Conservation (phyloP, 352 stramenopile species). For the Peronosclerospora sorghi region DNA sequence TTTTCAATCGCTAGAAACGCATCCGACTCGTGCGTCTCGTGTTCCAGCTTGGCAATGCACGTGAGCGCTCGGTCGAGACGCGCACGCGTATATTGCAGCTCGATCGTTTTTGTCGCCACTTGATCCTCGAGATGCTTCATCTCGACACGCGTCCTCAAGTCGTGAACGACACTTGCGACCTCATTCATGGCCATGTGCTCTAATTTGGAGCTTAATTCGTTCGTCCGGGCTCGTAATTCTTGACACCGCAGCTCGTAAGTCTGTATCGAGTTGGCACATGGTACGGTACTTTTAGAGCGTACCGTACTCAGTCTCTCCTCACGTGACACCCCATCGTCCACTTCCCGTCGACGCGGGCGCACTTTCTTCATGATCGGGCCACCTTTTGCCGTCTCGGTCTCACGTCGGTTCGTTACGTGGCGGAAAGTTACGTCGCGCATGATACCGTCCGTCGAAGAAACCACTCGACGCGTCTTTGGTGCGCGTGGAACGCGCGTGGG, state of each 20-base stretch:
- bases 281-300: conserved; percentile 6
- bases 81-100: conserved; percentile 9
- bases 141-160: conserved; percentile 29
- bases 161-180: conserved; percentile 21
- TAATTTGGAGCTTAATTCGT: conserved; percentile 10
- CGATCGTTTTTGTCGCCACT: conserved; percentile 3
- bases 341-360: conserved; percentile 24
- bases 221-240: conserved; percentile 11
- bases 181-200: conserved; percentile 17
- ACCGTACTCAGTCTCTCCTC: conserved; percentile 1
- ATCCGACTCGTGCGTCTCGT: conserved; percentile 17
- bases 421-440: conserved; percentile 20
- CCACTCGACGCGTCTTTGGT: conserved; percentile 1
- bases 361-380: too few species aligned
- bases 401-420: conserved; percentile 28
- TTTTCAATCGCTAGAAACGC: conserved; percentile 40
- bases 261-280: conserved; percentile 24
- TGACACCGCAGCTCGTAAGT: conserved; percentile 21
- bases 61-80: conserved; percentile 10
- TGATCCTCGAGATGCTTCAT: conserved; percentile 1
- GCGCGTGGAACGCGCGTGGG: background rate
- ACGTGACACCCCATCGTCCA: conserved; percentile 23
- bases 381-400: too few species aligned
- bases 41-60: conserved; percentile 7
- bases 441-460: conserved; percentile 9